Evolutionary conservation across 2,329 filamentous ascomycete genomes (phyloP).

Genomic region (Dactylonectria estremocensis): DNA sequence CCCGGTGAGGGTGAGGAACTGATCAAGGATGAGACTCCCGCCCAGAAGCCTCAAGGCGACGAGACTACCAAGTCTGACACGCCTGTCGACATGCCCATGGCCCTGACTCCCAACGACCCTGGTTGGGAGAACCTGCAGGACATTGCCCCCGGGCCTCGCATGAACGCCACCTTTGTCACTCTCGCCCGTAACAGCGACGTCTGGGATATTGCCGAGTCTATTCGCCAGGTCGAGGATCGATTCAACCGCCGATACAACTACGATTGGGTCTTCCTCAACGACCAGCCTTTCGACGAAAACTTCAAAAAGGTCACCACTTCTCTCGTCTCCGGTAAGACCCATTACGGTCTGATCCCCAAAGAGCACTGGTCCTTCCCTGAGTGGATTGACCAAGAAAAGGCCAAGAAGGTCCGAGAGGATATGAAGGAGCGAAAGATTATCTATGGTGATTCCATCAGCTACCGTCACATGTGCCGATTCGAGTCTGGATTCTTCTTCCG

Average conservation of each 20-base stretch:
- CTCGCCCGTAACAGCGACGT: slow-evolving; percentile 93
- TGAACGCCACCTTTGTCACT: slow-evolving; percentile 98
- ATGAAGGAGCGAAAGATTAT: slow-evolving; percentile 97
- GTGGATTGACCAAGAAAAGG: slow-evolving; percentile 96
- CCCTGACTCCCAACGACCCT: slow-evolving; percentile 66
- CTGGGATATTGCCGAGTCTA: slow-evolving; percentile 97
- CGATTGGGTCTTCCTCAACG: slow-evolving; percentile 99
- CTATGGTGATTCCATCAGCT: slow-evolving; percentile 96
- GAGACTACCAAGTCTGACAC: slow-evolving; percentile 36
- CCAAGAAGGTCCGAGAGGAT: slow-evolving; percentile 89
- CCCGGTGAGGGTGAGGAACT: slow-evolving; percentile 31
- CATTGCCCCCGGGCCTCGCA: slow-evolving; percentile 77
- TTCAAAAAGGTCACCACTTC: slow-evolving; percentile 94
- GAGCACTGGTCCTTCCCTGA: slow-evolving; percentile 99
- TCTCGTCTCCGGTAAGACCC: slow-evolving; percentile 92
- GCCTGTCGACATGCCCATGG: slow-evolving; percentile 62
- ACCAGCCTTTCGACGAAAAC: slow-evolving; percentile 90
- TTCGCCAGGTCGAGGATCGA: slow-evolving; percentile 96
- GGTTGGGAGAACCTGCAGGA: slow-evolving; percentile 68
- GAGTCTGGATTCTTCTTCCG: slow-evolving; percentile 99
- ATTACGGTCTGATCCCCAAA: slow-evolving; percentile 89
- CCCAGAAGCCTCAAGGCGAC: slow-evolving; percentile 39
- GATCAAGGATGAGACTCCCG: slow-evolving; percentile 37
- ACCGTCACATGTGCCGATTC: slow-evolving; percentile 99
- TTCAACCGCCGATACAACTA: slow-evolving; percentile 98